A percentile compares a stretch with the other conserved stretches of the same genome.
Evolutionary conservation across 148 eudicot genomes (phyloP).

Genomic region (Polygonum maritimum): DNA sequence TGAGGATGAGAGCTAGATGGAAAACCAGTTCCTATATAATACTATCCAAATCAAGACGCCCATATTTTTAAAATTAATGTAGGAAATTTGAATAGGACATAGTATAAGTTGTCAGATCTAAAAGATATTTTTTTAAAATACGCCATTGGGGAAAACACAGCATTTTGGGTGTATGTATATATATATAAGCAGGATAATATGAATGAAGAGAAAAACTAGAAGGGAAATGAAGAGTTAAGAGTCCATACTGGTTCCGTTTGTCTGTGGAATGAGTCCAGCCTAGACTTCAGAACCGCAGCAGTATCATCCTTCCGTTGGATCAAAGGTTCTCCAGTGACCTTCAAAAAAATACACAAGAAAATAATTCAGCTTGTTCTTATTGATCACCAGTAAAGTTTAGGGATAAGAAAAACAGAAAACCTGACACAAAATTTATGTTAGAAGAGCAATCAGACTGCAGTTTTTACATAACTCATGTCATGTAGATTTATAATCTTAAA

Average conservation of each 20-base stretch:
- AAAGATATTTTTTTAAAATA: too few relatives aligned
- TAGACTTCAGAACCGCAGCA: constrained; percentile 77
- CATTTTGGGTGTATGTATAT: not conserved
- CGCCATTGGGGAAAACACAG: not conserved
- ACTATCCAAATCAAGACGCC: too few relatives aligned
- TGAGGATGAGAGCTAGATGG: not conserved
- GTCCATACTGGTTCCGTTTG: constrained; percentile 67
- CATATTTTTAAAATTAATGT: not conserved
- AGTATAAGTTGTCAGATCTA: not conserved
- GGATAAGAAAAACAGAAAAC: not conserved
- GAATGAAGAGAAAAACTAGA: not conserved
- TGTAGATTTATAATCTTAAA: not conserved
- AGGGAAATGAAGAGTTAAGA: not conserved
- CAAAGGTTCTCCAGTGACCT: constrained; percentile 94
- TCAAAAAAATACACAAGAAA: not conserved
- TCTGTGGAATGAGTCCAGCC: constrained; percentile 72
- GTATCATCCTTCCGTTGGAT: constrained; percentile 96
- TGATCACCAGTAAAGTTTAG: not conserved
- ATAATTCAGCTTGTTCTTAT: not conserved
- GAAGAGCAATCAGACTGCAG: not conserved
- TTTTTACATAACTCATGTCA: not conserved
- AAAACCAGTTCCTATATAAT: not conserved
- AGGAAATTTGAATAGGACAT: not conserved
- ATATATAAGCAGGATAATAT: not conserved
- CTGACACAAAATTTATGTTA: not conserved